Percentiles rank a stretch among this genome's conserved stretches.
Evolutionary conservation across 1,284 basidiomycete genomes (phyloP).

Genomic region (Ceratobasidium sp.): DNA sequence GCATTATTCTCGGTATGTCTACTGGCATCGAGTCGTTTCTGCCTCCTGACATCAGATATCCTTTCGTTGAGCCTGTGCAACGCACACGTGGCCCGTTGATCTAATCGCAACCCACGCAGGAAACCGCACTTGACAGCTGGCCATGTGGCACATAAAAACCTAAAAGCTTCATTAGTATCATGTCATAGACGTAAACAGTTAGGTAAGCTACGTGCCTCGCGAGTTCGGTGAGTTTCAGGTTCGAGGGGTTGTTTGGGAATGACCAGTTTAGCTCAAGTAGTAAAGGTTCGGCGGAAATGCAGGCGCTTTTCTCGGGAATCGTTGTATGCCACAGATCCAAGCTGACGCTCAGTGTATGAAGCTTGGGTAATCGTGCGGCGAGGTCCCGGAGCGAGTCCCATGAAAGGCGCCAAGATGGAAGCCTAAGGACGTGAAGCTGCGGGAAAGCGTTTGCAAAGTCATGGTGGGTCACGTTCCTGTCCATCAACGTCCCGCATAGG

Average conservation of each 20-base stretch:
- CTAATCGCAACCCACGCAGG: constrained; percentile 7
- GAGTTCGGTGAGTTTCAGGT: constrained; percentile 2
- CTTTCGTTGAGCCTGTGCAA: constrained; percentile 33
- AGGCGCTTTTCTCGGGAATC: neutral
- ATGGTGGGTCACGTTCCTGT: constrained; percentile 16
- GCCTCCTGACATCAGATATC: constrained; percentile 4
- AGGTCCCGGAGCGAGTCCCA: constrained; percentile 29
- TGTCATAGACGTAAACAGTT: neutral
- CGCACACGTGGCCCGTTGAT: constrained; percentile 1
- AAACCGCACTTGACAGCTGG: constrained; percentile 25
- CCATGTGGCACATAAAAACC: constrained; percentile 37
- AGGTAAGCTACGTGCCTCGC: constrained; percentile 7
- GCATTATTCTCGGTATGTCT: neutral
- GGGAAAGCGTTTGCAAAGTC: constrained; percentile 38
- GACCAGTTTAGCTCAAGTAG: constrained; percentile 29
- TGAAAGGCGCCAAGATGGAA: constrained; percentile 34
- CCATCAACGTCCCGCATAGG: constrained; percentile 28
- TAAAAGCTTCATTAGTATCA: neutral
- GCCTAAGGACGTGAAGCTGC: constrained; percentile 9
- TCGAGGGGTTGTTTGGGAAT: neutral
- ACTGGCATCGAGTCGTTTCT: neutral
- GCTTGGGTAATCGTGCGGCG: constrained; percentile 13
- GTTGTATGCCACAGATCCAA: constrained; percentile 24
- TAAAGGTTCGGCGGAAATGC: neutral
- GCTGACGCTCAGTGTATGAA: constrained; percentile 32